Evolutionary conservation across 2,329 filamentous ascomycete species (phyloP), one percentile per base, ranked within the genome.

Genomic region (Epichloe elymi): DNA sequence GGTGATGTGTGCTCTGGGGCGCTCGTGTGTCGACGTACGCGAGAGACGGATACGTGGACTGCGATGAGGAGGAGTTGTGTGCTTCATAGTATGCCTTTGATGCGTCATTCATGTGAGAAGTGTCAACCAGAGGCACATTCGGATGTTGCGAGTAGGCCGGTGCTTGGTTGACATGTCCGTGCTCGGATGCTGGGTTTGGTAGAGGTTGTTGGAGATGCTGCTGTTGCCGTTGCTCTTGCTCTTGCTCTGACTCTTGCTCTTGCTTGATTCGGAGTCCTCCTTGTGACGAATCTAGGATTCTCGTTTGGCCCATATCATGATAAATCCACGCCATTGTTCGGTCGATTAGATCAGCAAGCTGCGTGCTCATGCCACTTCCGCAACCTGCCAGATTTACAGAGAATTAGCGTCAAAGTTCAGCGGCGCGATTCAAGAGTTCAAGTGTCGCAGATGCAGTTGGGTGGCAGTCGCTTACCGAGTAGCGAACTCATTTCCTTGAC

Each of bases 401-500:
- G 30, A 30, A 30, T 45, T 17, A 44, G 41, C 61, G 59, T 42
- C 50, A 10, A 10, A 17, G 23, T 5, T 20, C n/a, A 26, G 2
- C 17, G 8, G 33, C 12, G 14, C 26, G 17, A 50, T 38, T 5
- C 44, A 23, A 19, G n/a, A 20, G n/a, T 44, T 44, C 15, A 8
- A 14, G 30, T 19, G 30, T 19, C n/a, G 8, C 26, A 19, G 3
- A 19, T 14, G 36, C 30, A 8, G 44, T 43, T 15, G 10, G 10
- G 0, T 36, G 35, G 11, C 11, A 5, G 17, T 35, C 12, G 36
- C 52, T 49, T 70, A 86, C 85, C 83, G 41, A 88, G 67, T n/a
- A 87, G 67, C 39, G 70, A 69, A 19, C 82, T 79, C 46, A 82
- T 80, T 52, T 87, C 82, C 30, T 75, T 75, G 56, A 91, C 74